A percentile compares a stretch with the other conserved stretches of the same genome.
These are phyloP conservation scores for Cutaneotrichosporon arboriforme DNA, from an alignment of 1,284 basidiomycete species.

Conservation along the genomic window DNA sequence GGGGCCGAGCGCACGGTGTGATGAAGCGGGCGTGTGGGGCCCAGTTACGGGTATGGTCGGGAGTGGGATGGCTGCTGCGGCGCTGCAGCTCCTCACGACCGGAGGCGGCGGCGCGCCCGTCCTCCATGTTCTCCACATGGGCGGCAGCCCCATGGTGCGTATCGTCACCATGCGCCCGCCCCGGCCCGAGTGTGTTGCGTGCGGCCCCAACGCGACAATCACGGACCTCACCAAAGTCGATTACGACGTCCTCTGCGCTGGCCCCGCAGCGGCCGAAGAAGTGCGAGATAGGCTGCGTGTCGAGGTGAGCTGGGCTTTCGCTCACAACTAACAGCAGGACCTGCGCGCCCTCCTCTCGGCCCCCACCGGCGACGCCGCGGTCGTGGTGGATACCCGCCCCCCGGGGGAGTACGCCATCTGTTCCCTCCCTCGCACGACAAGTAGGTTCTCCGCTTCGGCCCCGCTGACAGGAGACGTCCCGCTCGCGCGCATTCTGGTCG, in stretches of 20 bases:
- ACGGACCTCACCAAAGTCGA: constrained; percentile 49
- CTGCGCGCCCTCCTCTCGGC: constrained; percentile 1
- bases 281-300: constrained; percentile 36
- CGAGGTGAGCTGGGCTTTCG: constrained; percentile 11
- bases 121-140: constrained; percentile 31
- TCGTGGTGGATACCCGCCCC: constrained; percentile 77
- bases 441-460: constrained; percentile 53
- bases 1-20: constrained; percentile 61
- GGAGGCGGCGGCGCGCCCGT: constrained; percentile 60
- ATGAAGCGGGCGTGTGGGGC: constrained; percentile 86
- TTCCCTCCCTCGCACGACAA: constrained; percentile 65
- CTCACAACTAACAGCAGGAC: constrained; percentile 2
- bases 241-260: constrained; percentile 59
- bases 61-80: constrained; percentile 81
- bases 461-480: constrained; percentile 38
- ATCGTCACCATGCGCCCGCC: constrained; percentile 70
- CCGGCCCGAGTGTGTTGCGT: constrained; percentile 34
- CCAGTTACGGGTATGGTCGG: constrained; percentile 87
- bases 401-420: constrained; percentile 81
- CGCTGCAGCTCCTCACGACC: constrained; percentile 68
- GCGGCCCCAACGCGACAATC: constrained; percentile 29
- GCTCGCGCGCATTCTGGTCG: constrained; percentile 27
- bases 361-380: background rate
- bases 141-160: constrained; percentile 61
- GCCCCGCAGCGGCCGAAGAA: background rate